Evolutionary conservation across 805 yeast genomes (phyloP).

Genomic region (Starmerella vaccinii): DNA sequence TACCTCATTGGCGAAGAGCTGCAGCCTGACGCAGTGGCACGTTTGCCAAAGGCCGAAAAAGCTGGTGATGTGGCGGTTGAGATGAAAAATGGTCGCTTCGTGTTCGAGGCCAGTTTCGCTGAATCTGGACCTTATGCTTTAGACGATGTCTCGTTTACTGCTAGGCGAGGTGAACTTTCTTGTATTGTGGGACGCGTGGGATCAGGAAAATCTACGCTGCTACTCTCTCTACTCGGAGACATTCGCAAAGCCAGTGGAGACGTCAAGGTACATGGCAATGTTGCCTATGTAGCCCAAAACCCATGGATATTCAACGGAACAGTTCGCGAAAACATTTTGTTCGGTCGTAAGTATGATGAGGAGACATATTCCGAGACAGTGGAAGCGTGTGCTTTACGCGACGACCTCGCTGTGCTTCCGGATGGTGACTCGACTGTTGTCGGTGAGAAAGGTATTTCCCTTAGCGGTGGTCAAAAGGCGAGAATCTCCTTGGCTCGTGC

Average conservation of each 20-base stretch:
- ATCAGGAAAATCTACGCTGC: slow-evolving; percentile 73
- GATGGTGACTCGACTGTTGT: slow-evolving; percentile 72
- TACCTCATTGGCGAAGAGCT: slow-evolving; percentile 66
- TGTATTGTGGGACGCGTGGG: slow-evolving; percentile 91
- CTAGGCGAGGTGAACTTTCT: slow-evolving; percentile 67
- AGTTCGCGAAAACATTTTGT: slow-evolving; percentile 63
- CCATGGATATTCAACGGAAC: slow-evolving; percentile 98
- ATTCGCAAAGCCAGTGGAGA: slow-evolving; percentile 64
- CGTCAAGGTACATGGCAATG: slow-evolving; percentile 59
- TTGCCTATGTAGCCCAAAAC: slow-evolving; percentile 81
- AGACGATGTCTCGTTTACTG: slow-evolving; percentile 52
- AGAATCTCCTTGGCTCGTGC: slow-evolving; percentile 71
- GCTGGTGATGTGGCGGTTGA: slow-evolving; percentile 50
- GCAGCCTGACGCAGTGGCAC: slow-evolving; percentile 65
- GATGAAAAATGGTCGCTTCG: slow-evolving; percentile 33
- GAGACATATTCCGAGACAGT: slow-evolving; percentile 45
- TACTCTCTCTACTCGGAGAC: slow-evolving; percentile 76
- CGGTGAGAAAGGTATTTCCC: slow-evolving; percentile 76
- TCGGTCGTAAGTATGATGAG: slow-evolving; percentile 49
- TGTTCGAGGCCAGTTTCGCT: slow-evolving; percentile 47
- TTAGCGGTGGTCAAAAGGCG: slow-evolving; percentile 87
- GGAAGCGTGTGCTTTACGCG: slow-evolving; percentile 54
- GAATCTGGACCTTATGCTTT: slow-evolving; percentile 50
- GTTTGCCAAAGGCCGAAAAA: slow-evolving; percentile 48
- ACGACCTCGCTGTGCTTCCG: slow-evolving; percentile 55